Evolutionary conservation across 2,329 filamentous ascomycete genomes (phyloP).

Genomic region (Lachnellula cervina): DNA sequence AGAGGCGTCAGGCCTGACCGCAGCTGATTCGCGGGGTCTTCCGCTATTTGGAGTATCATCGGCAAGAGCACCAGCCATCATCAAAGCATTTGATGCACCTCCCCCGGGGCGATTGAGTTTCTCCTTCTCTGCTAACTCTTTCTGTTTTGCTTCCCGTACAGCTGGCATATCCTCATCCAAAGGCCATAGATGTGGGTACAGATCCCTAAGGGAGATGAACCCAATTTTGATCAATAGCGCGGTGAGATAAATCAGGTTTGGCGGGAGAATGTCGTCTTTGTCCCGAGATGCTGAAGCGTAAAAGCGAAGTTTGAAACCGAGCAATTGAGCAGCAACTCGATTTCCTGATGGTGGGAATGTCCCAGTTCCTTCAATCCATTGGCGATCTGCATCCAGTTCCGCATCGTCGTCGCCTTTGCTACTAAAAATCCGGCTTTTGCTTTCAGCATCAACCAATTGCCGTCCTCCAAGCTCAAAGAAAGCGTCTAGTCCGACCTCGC

Average conservation of each 20-base stretch:
- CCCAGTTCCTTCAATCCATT: constrained; percentile 77
- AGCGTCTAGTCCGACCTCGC: constrained; percentile 69
- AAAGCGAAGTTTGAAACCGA: constrained; percentile 95
- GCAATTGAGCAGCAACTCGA: constrained; percentile 83
- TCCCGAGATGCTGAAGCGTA: constrained; percentile 79
- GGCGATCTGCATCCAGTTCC: constrained; percentile 50
- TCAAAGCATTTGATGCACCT: constrained; percentile 71
- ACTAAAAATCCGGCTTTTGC: constrained; percentile 40
- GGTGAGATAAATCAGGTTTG: constrained; percentile 87
- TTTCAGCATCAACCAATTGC: constrained; percentile 56
- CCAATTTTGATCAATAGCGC: constrained; percentile 94
- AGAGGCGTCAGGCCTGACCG: constrained; percentile 46
- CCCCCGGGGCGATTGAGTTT: constrained; percentile 64
- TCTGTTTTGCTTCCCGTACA: constrained; percentile 63
- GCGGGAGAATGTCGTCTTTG: constrained; percentile 71
- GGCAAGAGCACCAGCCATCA: constrained; percentile 78
- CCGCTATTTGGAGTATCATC: constrained; percentile 65
- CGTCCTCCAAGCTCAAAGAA: constrained; percentile 86
- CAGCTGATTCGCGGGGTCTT: constrained; percentile 44
- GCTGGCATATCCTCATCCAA: constrained; percentile 76
- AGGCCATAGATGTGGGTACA: constrained; percentile 90
- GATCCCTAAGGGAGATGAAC: constrained; percentile 85
- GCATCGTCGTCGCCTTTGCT: constrained; percentile 35
- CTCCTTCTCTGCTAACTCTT: constrained; percentile 76
- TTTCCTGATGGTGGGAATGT: constrained; percentile 84